These are phyloP conservation scores for Monilinia vaccinii-corymbosi DNA, from an alignment of 2,329 filamentous ascomycete genomes.

Conservation along the genomic window DNA sequence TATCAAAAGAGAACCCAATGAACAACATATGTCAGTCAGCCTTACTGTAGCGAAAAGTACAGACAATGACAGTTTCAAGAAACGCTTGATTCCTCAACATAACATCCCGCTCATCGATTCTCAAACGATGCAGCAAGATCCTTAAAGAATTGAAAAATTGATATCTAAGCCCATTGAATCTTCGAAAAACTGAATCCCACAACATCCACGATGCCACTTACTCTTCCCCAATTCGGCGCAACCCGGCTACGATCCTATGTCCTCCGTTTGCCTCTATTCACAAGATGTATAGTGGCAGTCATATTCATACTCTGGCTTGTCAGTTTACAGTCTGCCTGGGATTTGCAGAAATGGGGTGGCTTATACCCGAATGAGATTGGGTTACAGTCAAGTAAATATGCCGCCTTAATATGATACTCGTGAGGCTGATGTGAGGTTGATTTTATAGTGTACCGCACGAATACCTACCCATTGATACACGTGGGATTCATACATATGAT, in stretches of 20 bases:
- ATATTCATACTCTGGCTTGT: conserved; percentile 63
- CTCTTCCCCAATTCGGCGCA: conserved; percentile 51
- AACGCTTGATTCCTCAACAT: not conserved
- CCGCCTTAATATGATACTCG: not conserved
- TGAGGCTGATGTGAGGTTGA: not conserved
- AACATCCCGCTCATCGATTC: conserved; percentile 1
- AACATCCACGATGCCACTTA: conserved; percentile 1
- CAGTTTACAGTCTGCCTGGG: conserved; percentile 60
- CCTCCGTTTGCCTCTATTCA: conserved; percentile 79
- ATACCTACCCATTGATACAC: conserved; percentile 87
- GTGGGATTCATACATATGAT: conserved; percentile 69
- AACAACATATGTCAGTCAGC: not conserved
- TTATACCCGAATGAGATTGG: conserved; percentile 70
- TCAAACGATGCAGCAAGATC: not conserved
- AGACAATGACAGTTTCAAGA: not conserved
- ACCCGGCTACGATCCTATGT: conserved; percentile 71
- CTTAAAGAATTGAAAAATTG: not conserved
- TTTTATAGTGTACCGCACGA: conserved; percentile 72
- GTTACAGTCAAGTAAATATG: conserved; percentile 56
- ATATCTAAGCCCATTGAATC: not conserved
- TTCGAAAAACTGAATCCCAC: not conserved
- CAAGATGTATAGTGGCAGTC: conserved; percentile 56
- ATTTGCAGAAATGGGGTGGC: conserved; percentile 67
- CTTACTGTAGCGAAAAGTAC: conserved; percentile 2
- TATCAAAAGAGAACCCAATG: not conserved